Percentiles rank a stretch among this genome's conserved stretches.
These are phyloP conservation scores for Picea sitchensis DNA, from an alignment of 75 land plant genomes.

Conservation along the genomic window DNA sequence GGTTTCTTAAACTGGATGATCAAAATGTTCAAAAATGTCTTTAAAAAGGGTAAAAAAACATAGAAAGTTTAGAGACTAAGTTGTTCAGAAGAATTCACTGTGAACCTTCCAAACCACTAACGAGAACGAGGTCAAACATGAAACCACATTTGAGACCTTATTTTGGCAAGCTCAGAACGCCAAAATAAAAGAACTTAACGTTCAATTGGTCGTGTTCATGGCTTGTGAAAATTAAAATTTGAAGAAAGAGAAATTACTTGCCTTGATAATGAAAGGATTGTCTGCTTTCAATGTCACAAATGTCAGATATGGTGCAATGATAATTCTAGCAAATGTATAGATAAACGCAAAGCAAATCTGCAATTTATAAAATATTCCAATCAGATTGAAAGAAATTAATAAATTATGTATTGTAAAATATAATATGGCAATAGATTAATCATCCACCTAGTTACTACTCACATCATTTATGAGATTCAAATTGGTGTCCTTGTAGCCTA, in stretches of 20 bases:
- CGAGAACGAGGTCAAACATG: too few relatives aligned
- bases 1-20: too few relatives aligned
- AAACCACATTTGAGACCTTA: too few relatives aligned
- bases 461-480: conserved; percentile 78
- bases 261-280: conserved; percentile 82
- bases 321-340: conserved; percentile 75
- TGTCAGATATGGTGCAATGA: conserved; percentile 64
- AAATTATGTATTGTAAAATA: neutral
- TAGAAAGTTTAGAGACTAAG: too few relatives aligned
- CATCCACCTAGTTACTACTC: conserved; percentile 11
- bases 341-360: conserved; percentile 77
- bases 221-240: too few relatives aligned
- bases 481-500: conserved; percentile 69
- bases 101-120: too few relatives aligned
- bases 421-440: neutral
- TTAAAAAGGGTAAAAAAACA: too few relatives aligned
- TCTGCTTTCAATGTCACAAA: conserved; percentile 56
- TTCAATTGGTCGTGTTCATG: too few relatives aligned
- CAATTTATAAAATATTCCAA: neutral
- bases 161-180: too few relatives aligned
- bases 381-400: neutral
- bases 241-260: conserved; percentile 8
- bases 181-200: too few relatives aligned
- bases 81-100: too few relatives aligned
- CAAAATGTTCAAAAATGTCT: too few relatives aligned